A percentile compares a stretch with the other conserved stretches of the same genome.
These are phyloP conservation scores for Diutina siamensis DNA, from an alignment of 1,139 yeast species.

Conservation along the genomic window DNA sequence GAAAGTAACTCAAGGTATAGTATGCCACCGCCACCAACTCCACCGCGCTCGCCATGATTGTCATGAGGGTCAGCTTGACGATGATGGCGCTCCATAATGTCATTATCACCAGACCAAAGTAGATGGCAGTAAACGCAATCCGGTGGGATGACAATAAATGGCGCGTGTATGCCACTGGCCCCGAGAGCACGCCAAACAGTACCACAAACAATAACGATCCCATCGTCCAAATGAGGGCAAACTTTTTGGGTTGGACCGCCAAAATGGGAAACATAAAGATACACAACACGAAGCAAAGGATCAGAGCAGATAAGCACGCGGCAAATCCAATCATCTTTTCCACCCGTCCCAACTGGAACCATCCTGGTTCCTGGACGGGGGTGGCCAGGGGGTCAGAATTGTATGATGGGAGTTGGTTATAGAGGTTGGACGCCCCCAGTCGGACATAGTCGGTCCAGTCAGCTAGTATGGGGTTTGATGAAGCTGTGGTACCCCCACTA, in stretches of 20 bases:
- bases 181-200: slow-evolving; percentile 87
- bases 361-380: slow-evolving; percentile 29
- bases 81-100: slow-evolving; percentile 49
- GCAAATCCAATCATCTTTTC: slow-evolving; percentile 74
- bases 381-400: slow-evolving; percentile 13
- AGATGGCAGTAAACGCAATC: slow-evolving; percentile 67
- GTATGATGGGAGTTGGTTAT: slow-evolving; percentile 29
- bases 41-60: slow-evolving; percentile 61
- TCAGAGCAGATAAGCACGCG: slow-evolving; percentile 64
- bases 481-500: slow-evolving; percentile 3
- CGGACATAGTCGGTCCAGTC: slow-evolving; percentile 38
- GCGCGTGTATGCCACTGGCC: slow-evolving; percentile 37
- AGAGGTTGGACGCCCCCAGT: slow-evolving; percentile 30
- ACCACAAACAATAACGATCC: slow-evolving; percentile 84
- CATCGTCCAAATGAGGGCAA: slow-evolving; percentile 83
- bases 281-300: slow-evolving; percentile 71
- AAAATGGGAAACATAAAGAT: slow-evolving; percentile 84
- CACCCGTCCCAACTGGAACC: slow-evolving; percentile 58
- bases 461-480: slow-evolving; percentile 13
- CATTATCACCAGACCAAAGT: slow-evolving; percentile 60
- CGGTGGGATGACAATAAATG: slow-evolving; percentile 72
- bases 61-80: slow-evolving; percentile 60
- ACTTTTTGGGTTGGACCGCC: slow-evolving; percentile 83
- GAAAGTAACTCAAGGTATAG: slow-evolving; percentile 87
- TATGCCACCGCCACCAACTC: slow-evolving; percentile 81